Evolutionary conservation across 257 asterid genomes (phyloP).

Genomic region (Jacaranda mimosifolia): DNA sequence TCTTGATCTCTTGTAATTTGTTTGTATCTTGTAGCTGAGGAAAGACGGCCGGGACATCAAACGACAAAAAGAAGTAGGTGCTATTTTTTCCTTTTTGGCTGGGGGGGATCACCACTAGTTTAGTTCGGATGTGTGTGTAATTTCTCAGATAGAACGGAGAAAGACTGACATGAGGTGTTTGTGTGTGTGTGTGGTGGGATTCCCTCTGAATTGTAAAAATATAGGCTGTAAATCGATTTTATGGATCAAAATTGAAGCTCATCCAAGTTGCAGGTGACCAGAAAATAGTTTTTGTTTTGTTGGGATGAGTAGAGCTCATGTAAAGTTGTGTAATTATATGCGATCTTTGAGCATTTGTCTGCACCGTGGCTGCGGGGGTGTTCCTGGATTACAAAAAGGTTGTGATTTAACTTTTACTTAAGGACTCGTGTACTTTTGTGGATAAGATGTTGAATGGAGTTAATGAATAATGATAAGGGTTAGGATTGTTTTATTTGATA

Average conservation of each 20-base stretch:
- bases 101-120: slow-evolving; percentile 30
- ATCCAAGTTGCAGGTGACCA: background rate
- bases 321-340: background rate
- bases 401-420: no score
- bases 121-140: slow-evolving; percentile 4
- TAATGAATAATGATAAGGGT: no score
- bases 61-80: slow-evolving; percentile 18
- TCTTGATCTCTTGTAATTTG: slow-evolving; percentile 35
- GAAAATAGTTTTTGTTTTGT: background rate
- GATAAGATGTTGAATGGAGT: no score
- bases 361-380: no score
- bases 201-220: slow-evolving; percentile 40
- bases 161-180: background rate
- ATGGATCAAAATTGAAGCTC: slow-evolving; percentile 23
- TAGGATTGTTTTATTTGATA: no score
- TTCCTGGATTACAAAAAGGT: no score
- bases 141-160: slow-evolving; percentile 26
- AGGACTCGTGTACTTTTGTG: no score
- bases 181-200: slow-evolving; percentile 18
- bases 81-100: slow-evolving; percentile 30
- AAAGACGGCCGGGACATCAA: slow-evolving; percentile 5
- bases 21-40: slow-evolving; percentile 33
- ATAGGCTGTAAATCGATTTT: slow-evolving; percentile 38
- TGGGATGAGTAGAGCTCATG: background rate
- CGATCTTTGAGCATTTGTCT: no score